Percentiles rank a stretch among this genome's conserved stretches.
These are phyloP conservation scores for Phytopythium litorale DNA, from an alignment of 352 stramenopile genomes.

Conservation along the genomic window DNA sequence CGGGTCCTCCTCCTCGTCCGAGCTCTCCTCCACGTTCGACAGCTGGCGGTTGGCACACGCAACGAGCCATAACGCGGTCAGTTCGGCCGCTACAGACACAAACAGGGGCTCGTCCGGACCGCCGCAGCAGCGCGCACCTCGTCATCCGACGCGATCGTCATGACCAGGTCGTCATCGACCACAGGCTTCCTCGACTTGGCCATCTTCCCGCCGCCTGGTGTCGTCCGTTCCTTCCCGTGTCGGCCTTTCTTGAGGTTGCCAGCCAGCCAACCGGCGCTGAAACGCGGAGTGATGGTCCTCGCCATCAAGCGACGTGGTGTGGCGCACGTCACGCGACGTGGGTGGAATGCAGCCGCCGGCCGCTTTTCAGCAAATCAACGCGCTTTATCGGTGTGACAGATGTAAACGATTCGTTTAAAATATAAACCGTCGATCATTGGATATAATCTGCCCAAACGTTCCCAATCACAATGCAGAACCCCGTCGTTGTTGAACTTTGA, in stretches of 20 bases:
- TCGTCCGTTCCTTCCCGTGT: background rate
- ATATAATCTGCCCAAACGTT: background rate
- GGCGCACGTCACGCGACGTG: background rate
- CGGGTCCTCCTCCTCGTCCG: conserved; percentile 45
- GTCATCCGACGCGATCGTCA: conserved; percentile 88
- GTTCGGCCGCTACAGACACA: background rate
- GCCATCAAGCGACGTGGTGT: conserved; percentile 10
- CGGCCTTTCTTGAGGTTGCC: background rate
- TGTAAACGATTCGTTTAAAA: background rate
- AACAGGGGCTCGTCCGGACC: background rate
- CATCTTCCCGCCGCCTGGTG: conserved; percentile 11
- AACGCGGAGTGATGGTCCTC: conserved; percentile 7
- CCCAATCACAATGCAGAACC: background rate
- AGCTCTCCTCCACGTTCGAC: conserved; percentile 69
- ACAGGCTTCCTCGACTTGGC: conserved; percentile 26
- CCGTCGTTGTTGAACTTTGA: conserved; percentile 8
- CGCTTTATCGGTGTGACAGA: no score
- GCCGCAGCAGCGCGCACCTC: conserved; percentile 27
- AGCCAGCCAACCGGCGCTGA: conserved; percentile 7
- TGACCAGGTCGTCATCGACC: conserved; percentile 69
- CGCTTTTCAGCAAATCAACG: background rate
- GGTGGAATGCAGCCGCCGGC: conserved; percentile 1
- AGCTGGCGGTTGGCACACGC: conserved; percentile 15
- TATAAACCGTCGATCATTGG: background rate
- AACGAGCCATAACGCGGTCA: background rate